phyloP scores from a whole-genome alignment of 495 filamentous ascomycete species.

The Patellaria atrata region DNA sequence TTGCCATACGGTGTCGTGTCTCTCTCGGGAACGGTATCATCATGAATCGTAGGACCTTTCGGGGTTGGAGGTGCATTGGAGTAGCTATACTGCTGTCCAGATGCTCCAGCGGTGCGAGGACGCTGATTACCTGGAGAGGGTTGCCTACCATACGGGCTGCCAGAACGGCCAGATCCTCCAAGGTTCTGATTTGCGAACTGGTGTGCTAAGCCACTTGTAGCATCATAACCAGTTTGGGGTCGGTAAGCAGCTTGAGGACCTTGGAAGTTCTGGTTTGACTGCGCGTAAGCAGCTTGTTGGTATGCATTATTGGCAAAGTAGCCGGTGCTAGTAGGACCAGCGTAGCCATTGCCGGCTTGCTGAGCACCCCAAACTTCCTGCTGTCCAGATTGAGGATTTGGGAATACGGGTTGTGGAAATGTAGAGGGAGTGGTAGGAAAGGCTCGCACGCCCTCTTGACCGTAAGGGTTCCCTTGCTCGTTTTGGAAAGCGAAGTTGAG shows the following conservation, averaged over 20 bases:
- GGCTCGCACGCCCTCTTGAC: constrained; percentile 38
- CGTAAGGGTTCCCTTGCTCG: constrained; percentile 18
- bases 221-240: constrained; percentile 35
- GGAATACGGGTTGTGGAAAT: constrained; percentile 80
- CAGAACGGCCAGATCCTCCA: constrained; percentile 41
- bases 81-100: constrained; percentile 47
- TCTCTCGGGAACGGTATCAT: too few relatives aligned
- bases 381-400: constrained; percentile 36
- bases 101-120: constrained; percentile 61
- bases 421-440: constrained; percentile 96
- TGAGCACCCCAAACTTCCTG: constrained; percentile 37
- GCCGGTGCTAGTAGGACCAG: constrained; percentile 37
- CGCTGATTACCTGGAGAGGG: constrained; percentile 52
- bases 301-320: constrained; percentile 54
- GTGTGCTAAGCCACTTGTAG: constrained; percentile 70
- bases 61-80: too few relatives aligned
- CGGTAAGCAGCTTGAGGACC: constrained; percentile 37
- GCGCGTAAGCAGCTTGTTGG: constrained; percentile 44
- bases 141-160: constrained; percentile 54
- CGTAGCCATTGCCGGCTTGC: constrained; percentile 35
- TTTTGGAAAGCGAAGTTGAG: constrained; percentile 30
- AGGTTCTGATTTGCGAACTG: constrained; percentile 98
- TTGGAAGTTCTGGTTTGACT: constrained; percentile 38
- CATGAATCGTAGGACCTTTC: too few relatives aligned
- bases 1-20: too few relatives aligned